Conservation (phyloP, 2,329 filamentous ascomycete genomes). For the Fusarium anthophilum region DNA sequence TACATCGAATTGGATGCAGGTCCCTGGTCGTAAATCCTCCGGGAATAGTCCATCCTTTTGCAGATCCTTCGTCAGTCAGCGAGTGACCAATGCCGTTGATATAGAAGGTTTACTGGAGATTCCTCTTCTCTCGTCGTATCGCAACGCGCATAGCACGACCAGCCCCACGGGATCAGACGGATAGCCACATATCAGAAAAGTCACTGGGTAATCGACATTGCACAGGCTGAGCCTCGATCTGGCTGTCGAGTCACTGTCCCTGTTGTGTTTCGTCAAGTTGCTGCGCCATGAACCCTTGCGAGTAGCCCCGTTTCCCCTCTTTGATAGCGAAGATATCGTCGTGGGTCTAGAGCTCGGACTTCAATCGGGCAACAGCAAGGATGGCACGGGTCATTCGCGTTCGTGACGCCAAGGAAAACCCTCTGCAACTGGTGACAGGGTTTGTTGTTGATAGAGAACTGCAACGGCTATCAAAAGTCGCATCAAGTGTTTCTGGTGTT, state of each 20-base stretch:
- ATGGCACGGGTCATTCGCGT: slow-evolving; percentile 17
- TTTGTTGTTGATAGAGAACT: slow-evolving; percentile 2
- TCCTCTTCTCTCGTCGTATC: slow-evolving; percentile 12
- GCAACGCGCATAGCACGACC: background rate
- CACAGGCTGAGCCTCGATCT: slow-evolving; percentile 7
- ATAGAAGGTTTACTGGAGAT: slow-evolving; percentile 20
- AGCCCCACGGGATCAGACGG: slow-evolving; percentile 29
- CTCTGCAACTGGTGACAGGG: slow-evolving; percentile 4
- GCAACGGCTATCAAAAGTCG: slow-evolving; percentile 11
- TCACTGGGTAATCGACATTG: slow-evolving; percentile 27
- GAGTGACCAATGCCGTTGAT: slow-evolving; percentile 15
- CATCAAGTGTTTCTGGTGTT: slow-evolving; percentile 12
- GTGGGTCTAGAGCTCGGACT: slow-evolving; percentile 32
- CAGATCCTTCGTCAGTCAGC: slow-evolving; percentile 25
- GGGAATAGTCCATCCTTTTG: slow-evolving; percentile 22
- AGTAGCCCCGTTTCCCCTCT: slow-evolving; percentile 21
- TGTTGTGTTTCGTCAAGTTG: background rate
- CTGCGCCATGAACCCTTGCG: slow-evolving; percentile 20
- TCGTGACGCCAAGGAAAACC: slow-evolving; percentile 12
- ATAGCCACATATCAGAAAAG: slow-evolving; percentile 33
- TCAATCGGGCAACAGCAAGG: slow-evolving; percentile 32
- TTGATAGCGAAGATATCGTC: slow-evolving; percentile 25
- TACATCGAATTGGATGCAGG: slow-evolving; percentile 29
- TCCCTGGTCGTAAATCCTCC: slow-evolving; percentile 35
- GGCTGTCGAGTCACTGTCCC: slow-evolving; percentile 1